Base-by-base conservation (phyloP, 1,139 yeast species). In the Suhomyces maxii region DNA sequence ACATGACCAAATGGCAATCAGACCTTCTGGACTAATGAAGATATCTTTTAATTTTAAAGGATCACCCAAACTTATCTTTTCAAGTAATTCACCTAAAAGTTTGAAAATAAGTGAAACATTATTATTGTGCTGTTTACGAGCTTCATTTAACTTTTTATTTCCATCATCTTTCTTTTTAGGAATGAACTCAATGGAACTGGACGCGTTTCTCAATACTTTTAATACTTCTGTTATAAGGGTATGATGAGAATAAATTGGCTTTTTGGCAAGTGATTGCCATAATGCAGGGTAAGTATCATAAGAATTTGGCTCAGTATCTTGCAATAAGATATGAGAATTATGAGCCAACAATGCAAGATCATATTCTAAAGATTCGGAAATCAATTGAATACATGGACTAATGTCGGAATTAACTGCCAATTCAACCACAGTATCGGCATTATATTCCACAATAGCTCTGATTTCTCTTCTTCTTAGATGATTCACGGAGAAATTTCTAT, bases 1-100 rank as follows among this genome's bases (percentile, higher is more conserved):
- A 58, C 88, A 82, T 0, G 88, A 77, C 90, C 91, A 86, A 46
- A 83, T 73, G 0, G 90, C 86, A 28, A 62, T 59, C 44, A 83
- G 63, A n/a, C 66, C 60, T 1, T 54, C 53, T 1, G 49, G 41
- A 36, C 60, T 54, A 2, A 50, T 47, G 26, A 71, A 59, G 2
- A 69, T 56, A 8, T 59, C 56, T 38, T 73, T 70, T 40, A 86
- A 66, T 23, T 69, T 67, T 2, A 62, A 52, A 0, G 81, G 71
- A 30, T 80, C 82, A 39, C 79, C 61, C 46, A 72, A 57, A 39
- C 73, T 62, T 10, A 73, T 52, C 39, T 68, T 69, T 18, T 69
- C 76, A 44, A 73, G 59, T 23, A 71, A 54, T 2, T 52, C 51
- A 10, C 60, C 61, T 28, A 70, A 52, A 13, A 55, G 54, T 3